These are phyloP conservation scores for Phytophthora niederhauseri DNA, from an alignment of 352 stramenopile genomes.

Conservation along the genomic window DNA sequence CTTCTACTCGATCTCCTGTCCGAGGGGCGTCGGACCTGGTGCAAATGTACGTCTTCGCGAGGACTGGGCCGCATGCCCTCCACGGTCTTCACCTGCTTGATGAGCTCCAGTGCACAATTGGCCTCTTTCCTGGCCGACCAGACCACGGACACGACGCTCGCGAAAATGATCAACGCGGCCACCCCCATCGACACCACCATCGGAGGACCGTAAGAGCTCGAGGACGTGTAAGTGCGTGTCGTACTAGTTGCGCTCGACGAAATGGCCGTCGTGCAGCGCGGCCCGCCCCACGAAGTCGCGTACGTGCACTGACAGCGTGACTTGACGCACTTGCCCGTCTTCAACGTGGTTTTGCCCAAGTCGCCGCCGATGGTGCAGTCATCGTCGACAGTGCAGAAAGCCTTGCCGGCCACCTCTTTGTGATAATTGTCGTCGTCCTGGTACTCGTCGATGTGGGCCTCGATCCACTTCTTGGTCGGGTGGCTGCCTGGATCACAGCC, in stretches of 20 bases:
- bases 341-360: conserved; percentile 23
- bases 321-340: conserved; percentile 47
- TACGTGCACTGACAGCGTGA: conserved; percentile 49
- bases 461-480: conserved; percentile 48
- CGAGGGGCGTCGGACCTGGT: conserved; percentile 18
- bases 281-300: conserved; percentile 44
- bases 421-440: conserved; percentile 42
- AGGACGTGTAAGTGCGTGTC: conserved; percentile 30
- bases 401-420: conserved; percentile 39
- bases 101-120: conserved; percentile 11
- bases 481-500: conserved; percentile 48
- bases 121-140: conserved; percentile 34
- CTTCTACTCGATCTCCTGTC: conserved; percentile 27
- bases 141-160: conserved; percentile 41
- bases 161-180: conserved; percentile 35
- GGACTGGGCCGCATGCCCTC: conserved; percentile 3
- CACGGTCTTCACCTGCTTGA: conserved; percentile 14
- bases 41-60: conserved; percentile 13
- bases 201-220: conserved; percentile 38
- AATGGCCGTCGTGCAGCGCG: conserved; percentile 52
- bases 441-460: conserved; percentile 46
- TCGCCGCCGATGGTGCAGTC: conserved; percentile 41
- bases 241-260: conserved; percentile 26
- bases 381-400: conserved; percentile 41
- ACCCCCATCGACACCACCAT: conserved; percentile 40